Evolutionary conservation across 2,329 filamentous ascomycete genomes (phyloP), one percentile per base, ranked within the genome.

Genomic region (Parafenestella ontariensis): DNA sequence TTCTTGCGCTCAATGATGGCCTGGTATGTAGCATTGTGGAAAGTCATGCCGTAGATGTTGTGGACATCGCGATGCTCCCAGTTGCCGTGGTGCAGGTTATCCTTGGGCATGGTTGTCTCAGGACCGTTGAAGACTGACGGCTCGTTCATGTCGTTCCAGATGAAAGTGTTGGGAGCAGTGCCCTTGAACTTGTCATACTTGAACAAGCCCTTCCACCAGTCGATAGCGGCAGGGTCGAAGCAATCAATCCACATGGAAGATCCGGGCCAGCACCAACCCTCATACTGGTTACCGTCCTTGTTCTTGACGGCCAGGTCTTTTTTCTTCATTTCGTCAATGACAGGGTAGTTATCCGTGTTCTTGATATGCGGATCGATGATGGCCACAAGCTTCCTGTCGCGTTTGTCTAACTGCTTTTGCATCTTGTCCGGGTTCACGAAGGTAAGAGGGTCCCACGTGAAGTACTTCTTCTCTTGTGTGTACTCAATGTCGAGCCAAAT

Each of bases 141-240:
- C 79, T 99, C 95, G 73, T 97, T 98, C 95, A 99, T 99, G 75
- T 99, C 95, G 75, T 99, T 99, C 95, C 95, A 99, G 68, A 99
- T 87, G 77, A 92, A 97, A 0, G 91, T 89, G 75, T 98, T 99
- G 61, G 88, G 83, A 66, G 89, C 84, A 1, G 92, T 92, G 43
- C 92, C 93, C 76, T 91, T 91, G 83, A 97, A 99, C 36, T 80
- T 85, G 72, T 91, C 87, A 64, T 96, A 98, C 68, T 90, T 89
- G 83, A 96, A 98, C 10, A 98, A 84, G 2, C 83, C 79, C 64
- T 87, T 89, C 94, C 95, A 99, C 95, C 95, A 99, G 58, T 90
- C 86, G 49, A 90, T 86, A 6, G 92, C 91, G 49, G 89, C 89
- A n/a, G 94, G 93, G 72, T 94, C 98, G 80, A 99, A 98, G 72